phyloP scores from a whole-genome alignment of 805 yeast species.

The Ogataea parapolymorpha region DNA sequence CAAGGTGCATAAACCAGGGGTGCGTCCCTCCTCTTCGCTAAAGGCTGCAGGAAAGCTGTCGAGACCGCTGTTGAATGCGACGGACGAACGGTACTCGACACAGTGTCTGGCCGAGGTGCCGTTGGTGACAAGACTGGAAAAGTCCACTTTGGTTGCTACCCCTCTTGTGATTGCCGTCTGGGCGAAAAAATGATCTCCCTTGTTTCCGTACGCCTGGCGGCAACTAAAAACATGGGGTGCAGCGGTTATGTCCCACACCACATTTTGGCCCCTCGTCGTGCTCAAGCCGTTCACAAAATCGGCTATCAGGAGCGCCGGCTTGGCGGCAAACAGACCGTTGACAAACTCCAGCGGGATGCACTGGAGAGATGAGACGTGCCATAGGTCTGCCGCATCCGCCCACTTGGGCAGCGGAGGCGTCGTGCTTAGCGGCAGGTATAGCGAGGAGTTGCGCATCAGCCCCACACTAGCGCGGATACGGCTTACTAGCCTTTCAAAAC shows the following conservation, averaged over 20 bases:
- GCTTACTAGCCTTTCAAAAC: slow-evolving; percentile 28
- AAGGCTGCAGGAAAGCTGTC: slow-evolving; percentile 35
- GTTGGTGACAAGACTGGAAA: background rate
- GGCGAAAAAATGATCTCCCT: slow-evolving; percentile 26
- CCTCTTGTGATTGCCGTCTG: slow-evolving; percentile 20
- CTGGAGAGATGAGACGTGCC: slow-evolving; percentile 43
- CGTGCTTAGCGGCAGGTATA: slow-evolving; percentile 52
- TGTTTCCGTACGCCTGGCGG: slow-evolving; percentile 1
- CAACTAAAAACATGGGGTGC: slow-evolving; percentile 8
- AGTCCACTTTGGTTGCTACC: background rate
- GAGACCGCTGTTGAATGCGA: slow-evolving; percentile 16
- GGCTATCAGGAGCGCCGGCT: slow-evolving; percentile 34
- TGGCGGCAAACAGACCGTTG: slow-evolving; percentile 39
- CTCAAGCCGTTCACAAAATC: slow-evolving; percentile 41
- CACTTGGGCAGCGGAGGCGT: slow-evolving; percentile 23
- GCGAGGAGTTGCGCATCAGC: slow-evolving; percentile 45
- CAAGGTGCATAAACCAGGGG: slow-evolving; percentile 16
- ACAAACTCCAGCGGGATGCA: slow-evolving; percentile 44
- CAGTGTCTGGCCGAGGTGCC: slow-evolving; percentile 16
- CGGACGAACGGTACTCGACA: slow-evolving; percentile 10
- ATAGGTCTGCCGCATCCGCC: slow-evolving; percentile 31
- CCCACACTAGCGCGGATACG: slow-evolving; percentile 46
- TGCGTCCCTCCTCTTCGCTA: background rate
- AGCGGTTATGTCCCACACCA: slow-evolving; percentile 15
- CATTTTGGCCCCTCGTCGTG: slow-evolving; percentile 37